Evolutionary conservation across 108 stramenopile genomes (phyloP), one percentile per base, ranked within the genome.

Genomic region (Aurantiochytrium sp.): DNA sequence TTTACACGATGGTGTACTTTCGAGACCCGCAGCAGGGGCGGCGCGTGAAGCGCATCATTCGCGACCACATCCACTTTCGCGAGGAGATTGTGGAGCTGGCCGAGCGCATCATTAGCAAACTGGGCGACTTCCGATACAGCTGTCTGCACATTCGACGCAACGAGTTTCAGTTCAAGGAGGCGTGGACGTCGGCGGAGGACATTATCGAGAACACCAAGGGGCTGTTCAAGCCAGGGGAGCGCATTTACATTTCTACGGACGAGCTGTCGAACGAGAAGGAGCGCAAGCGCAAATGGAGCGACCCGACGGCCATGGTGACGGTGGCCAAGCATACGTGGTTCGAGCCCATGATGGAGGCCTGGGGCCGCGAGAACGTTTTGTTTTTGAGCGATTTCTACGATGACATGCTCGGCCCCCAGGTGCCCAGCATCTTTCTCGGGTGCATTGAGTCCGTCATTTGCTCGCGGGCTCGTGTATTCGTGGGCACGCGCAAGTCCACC

Each of bases 1-100:
- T 81, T 81, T 81, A 81, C 24, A 81, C 73, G 19, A 48, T 81
- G 42, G 73, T 81, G 19, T 81, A 81, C 73, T 81, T 81, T 81
- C 73, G 73, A 6, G 73, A 81, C 73, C 73, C 73, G n/a, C 73
- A 81, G 24, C 39, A 27, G 73, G 73, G 73, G 6, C 36, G 73
- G 24, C 39, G 73, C 17, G 73, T 81, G 27, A 81, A 81, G 73
- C 73, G 73, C 2, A 81, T 81, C 32, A 81, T 81, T 2, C 73
- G 73, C 12, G 73, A 81, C 45, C 73, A 81, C 30, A 48, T 81
- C 6, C 73, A 81, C 73, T 81, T 81, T 48, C 73, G 73, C 42
- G 73, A 81, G 73, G 73, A 81, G 21, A 81, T 81, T 42, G 19
- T 81, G 12, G 73, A 81, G 30, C 73, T 41, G 10, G 73, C 73